These are phyloP conservation scores for Colletotrichum scovillei DNA, from an alignment of 2,329 filamentous ascomycete genomes.

Conservation along the genomic window DNA sequence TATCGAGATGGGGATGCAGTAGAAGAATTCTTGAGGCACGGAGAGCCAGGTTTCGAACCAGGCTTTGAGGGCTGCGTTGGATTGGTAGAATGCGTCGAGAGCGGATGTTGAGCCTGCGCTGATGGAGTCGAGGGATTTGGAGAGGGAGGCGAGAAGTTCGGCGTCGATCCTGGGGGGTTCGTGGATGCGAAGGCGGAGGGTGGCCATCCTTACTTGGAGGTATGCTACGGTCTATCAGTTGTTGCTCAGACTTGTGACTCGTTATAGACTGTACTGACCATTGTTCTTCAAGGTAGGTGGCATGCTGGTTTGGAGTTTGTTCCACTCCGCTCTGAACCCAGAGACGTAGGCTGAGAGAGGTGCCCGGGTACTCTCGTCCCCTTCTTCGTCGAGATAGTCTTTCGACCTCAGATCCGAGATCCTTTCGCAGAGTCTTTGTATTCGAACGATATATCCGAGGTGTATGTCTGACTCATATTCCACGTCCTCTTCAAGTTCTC, in stretches of 20 bases:
- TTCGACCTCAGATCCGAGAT: constrained; percentile 55
- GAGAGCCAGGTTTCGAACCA: constrained; percentile 63
- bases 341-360: constrained; percentile 58
- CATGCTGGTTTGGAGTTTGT: constrained; percentile 51
- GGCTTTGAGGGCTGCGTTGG: constrained; percentile 56
- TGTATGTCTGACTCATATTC: constrained; percentile 61
- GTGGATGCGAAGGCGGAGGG: constrained; percentile 56
- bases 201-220: constrained; percentile 53
- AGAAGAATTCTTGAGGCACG: constrained; percentile 55
- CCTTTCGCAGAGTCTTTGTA: constrained; percentile 63
- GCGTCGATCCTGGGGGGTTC: constrained; percentile 59
- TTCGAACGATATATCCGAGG: constrained; percentile 58
- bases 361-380: constrained; percentile 50
- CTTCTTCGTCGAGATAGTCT: constrained; percentile 47
- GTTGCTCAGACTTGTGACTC: not conserved
- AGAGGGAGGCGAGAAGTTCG: constrained; percentile 53
- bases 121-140: constrained; percentile 53
- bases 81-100: constrained; percentile 62
- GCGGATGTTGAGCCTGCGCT: constrained; percentile 52
- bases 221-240: constrained; percentile 43
- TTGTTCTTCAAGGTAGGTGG: constrained; percentile 50
- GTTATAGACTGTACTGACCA: constrained; percentile 42
- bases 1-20: constrained; percentile 57
- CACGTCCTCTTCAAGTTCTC: constrained; percentile 52
- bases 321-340: constrained; percentile 58